These are phyloP conservation scores for Cladosporium sp. DNA, from an alignment of 2,329 filamentous ascomycete species.

Conservation along the genomic window DNA sequence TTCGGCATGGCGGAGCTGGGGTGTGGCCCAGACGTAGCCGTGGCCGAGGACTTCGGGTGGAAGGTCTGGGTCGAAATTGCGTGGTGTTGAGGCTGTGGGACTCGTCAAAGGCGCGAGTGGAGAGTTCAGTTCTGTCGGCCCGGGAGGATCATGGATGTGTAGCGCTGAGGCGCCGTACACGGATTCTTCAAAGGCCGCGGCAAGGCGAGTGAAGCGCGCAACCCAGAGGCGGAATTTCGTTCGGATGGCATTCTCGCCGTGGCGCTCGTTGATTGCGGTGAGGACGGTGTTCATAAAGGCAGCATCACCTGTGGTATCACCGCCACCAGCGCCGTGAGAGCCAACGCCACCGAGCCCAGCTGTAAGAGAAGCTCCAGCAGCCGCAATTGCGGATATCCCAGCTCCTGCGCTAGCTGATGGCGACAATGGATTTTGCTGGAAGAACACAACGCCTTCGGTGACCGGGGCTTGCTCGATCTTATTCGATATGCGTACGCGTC, in stretches of 20 bases:
- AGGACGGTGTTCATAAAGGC: slow-evolving; percentile 85
- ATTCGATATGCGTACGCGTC: slow-evolving; percentile 89
- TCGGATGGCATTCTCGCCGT: slow-evolving; percentile 84
- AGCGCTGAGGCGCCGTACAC: slow-evolving; percentile 92
- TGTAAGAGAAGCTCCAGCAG: slow-evolving; percentile 31
- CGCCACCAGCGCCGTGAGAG: slow-evolving; percentile 26
- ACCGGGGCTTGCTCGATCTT: slow-evolving; percentile 75
- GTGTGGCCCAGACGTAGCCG: slow-evolving; percentile 92
- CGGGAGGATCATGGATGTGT: slow-evolving; percentile 59
- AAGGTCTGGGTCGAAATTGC: slow-evolving; percentile 12
- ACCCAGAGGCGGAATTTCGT: slow-evolving; percentile 94
- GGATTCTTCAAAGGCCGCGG: slow-evolving; percentile 89
- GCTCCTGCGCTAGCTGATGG: slow-evolving; percentile 11
- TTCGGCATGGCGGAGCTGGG: slow-evolving; percentile 74
- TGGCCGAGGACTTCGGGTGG: slow-evolving; percentile 56
- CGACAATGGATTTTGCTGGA: slow-evolving; percentile 58
- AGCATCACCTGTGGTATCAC: slow-evolving; percentile 74
- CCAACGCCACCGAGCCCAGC: slow-evolving; percentile 30
- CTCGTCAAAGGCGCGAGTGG: slow-evolving; percentile 28
- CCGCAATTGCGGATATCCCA: slow-evolving; percentile 26
- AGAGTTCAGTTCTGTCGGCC: slow-evolving; percentile 82
- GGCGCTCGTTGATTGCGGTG: slow-evolving; percentile 75
- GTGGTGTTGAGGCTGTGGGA: slow-evolving; percentile 1
- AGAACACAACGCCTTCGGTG: slow-evolving; percentile 82
- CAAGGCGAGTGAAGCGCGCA: slow-evolving; percentile 86